A percentile compares a stretch with the other conserved stretches of the same genome.
Conservation (phyloP, 768 basidiomycete species). For the Kwoniella sp. region DNA sequence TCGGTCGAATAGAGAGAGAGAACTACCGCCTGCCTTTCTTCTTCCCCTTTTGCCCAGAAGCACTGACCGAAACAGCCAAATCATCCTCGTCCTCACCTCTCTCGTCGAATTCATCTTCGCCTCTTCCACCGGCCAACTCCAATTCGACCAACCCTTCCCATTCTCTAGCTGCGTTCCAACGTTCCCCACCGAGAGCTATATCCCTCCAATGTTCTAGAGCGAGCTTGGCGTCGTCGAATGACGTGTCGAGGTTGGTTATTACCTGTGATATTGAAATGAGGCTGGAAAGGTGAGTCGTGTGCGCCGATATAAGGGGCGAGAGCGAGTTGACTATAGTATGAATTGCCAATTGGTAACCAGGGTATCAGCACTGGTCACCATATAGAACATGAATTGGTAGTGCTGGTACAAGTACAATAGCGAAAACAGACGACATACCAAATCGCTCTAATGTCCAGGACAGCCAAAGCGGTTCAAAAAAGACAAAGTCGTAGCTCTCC, state of each 20-base stretch:
- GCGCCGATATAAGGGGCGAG: slow-evolving; percentile 29
- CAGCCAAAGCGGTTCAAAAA: slow-evolving; percentile 41
- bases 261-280: slow-evolving; percentile 23
- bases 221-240: slow-evolving; percentile 42
- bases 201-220: slow-evolving; percentile 44
- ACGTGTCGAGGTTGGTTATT: slow-evolving; percentile 28
- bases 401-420: too few species aligned
- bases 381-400: too few species aligned
- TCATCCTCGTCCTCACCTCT: slow-evolving; percentile 24
- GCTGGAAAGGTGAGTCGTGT: slow-evolving; percentile 29
- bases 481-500: slow-evolving; percentile 26
- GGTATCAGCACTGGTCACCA: too few species aligned
- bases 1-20: background rate
- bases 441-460: slow-evolving; percentile 48
- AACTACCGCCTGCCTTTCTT: slow-evolving; percentile 28
- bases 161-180: slow-evolving; percentile 33
- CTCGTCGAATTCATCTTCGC: slow-evolving; percentile 17
- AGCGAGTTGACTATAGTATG: slow-evolving; percentile 37
- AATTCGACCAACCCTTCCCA: slow-evolving; percentile 47
- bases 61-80: slow-evolving; percentile 1
- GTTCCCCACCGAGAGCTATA: slow-evolving; percentile 32
- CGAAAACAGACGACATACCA: slow-evolving; percentile 23
- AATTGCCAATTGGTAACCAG: too few species aligned
- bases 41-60: slow-evolving; percentile 12
- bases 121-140: slow-evolving; percentile 28